A percentile compares a stretch with the other conserved stretches of the same genome.
Evolutionary conservation across 495 filamentous ascomycete species (phyloP).

Genomic region (Parathielavia appendiculata): DNA sequence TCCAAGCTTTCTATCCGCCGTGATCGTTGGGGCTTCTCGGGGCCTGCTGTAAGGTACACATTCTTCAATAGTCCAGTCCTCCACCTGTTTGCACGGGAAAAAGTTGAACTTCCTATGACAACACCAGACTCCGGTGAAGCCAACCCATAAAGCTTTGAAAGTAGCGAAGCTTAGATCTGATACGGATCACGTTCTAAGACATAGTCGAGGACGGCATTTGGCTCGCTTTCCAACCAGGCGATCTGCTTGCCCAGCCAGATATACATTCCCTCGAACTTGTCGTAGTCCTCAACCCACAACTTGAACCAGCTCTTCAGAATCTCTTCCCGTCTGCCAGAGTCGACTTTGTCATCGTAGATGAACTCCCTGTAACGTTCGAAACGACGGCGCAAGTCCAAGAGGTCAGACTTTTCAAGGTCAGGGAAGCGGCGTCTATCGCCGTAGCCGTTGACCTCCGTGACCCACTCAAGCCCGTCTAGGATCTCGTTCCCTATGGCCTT

Average conservation of each 20-base stretch:
- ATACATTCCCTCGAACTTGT: background rate
- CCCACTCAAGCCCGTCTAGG: background rate
- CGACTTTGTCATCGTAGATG: background rate
- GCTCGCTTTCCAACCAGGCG: background rate
- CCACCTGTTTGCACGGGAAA: too few species aligned
- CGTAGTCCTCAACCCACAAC: slow-evolving; percentile 10
- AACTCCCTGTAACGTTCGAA: background rate
- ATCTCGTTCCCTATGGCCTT: background rate
- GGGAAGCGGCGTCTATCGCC: background rate
- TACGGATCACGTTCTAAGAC: background rate
- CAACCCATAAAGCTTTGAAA: background rate
- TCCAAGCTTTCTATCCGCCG: too few species aligned
- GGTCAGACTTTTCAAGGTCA: background rate
- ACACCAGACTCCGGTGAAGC: background rate
- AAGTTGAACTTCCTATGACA: too few species aligned
- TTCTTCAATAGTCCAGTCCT: too few species aligned
- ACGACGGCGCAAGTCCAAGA: slow-evolving; percentile 1
- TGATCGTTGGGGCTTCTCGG: too few species aligned
- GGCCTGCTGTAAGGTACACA: too few species aligned
- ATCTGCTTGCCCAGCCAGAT: background rate
- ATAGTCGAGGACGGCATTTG: background rate
- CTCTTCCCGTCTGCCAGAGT: background rate
- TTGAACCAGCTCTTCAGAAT: background rate
- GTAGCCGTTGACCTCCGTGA: background rate
- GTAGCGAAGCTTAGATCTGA: background rate